phyloP scores from a whole-genome alignment of 2,329 filamentous ascomycete genomes.

The Cladosporium sphaerospermum region DNA sequence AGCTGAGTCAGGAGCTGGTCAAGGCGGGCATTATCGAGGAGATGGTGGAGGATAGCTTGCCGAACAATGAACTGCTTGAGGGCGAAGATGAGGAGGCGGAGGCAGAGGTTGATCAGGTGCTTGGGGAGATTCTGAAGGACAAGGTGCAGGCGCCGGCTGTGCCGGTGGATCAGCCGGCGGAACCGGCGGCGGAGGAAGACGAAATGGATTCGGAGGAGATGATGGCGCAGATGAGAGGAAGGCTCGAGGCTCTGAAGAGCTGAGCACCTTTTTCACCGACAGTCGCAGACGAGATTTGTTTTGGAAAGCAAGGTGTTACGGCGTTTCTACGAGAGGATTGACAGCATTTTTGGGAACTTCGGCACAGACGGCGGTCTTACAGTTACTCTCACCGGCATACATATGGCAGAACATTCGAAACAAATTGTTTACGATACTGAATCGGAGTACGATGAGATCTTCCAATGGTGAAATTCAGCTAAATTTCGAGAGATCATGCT shows the following conservation, averaged over 20 bases:
- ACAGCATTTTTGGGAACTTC: not conserved
- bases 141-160: slow-evolving; percentile 60
- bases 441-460: no score
- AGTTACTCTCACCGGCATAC: not conserved
- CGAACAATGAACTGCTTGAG: slow-evolving; percentile 64
- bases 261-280: slow-evolving; percentile 35
- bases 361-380: no score
- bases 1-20: slow-evolving; percentile 79
- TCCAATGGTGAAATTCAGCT: no score
- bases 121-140: slow-evolving; percentile 85
- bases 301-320: slow-evolving; percentile 5
- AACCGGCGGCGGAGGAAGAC: slow-evolving; percentile 51
- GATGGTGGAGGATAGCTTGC: slow-evolving; percentile 83
- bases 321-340: not conserved
- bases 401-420: not conserved
- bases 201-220: slow-evolving; percentile 84
- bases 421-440: not conserved
- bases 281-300: not conserved
- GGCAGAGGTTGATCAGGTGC: slow-evolving; percentile 82
- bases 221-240: slow-evolving; percentile 88
- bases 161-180: slow-evolving; percentile 41
- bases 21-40: slow-evolving; percentile 97
- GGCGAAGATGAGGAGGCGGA: slow-evolving; percentile 70
- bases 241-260: slow-evolving; percentile 85
- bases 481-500: no score